Base-by-base conservation (phyloP, 2,329 filamentous ascomycete genomes). In the Fusarium tricinctum region DNA sequence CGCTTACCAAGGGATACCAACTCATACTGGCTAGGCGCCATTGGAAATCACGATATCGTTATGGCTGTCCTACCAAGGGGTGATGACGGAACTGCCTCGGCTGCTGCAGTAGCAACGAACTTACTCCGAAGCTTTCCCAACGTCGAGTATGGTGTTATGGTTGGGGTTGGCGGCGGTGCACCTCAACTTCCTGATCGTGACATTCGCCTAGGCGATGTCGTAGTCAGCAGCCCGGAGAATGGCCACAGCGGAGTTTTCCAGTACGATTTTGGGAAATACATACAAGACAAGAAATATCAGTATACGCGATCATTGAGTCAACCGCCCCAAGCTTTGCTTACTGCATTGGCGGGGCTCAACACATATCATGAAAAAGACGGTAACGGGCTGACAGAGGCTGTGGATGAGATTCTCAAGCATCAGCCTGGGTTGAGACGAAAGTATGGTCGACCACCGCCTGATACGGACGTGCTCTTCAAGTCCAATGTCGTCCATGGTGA, bases 101-200 rank as follows among this genome's bases (percentile, higher is more conserved):
- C 52, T 8, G 33, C 52, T 17, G 17, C 7, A 13, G 43, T 48
- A 5, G 52, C 43, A 15, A 19, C 17, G 1, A 43, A 55, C 10
- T 47, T 55, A 30, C 17, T 55, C 12, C 43, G 43, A 9, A 55
- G n/a, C 19, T 55, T 55, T 42, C 23, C 52, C 19, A 55, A 42
- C 4, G 8, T 55, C 12, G 40, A 8, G n/a, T 32, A 42, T 15
- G 52, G 42, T 7, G n/a, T 55, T 3, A 47, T 55, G 52, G 43
- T 56, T 13, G 52, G 44, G 2, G 43, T 48, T 10, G 52, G 44
- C 2, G 52, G 52, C 5, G 52, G 52, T 6, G 44, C 20, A 6
- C 52, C 52, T 2, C 30, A 15, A 10, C 17, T 19, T 8, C 20
- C 43, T 9, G n/a, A 17, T 20, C 22, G n/a, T 7, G 52, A 56